These are phyloP conservation scores for Neurospora intermedia DNA, from an alignment of 495 filamentous ascomycete genomes.

Conservation along the genomic window DNA sequence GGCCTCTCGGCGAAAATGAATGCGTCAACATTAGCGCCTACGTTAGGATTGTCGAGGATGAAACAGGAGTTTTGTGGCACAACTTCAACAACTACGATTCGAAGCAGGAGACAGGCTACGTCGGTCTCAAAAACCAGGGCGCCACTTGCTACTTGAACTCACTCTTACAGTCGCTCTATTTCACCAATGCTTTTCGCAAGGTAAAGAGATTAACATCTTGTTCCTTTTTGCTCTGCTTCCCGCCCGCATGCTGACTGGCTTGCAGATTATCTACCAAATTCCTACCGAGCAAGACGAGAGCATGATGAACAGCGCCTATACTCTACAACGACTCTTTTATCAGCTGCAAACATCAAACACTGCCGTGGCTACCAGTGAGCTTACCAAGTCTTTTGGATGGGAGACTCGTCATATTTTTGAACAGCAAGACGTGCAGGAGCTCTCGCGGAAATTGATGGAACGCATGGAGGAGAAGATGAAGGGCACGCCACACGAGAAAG, in stretches of 20 bases:
- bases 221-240: background rate
- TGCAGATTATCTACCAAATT: constrained; percentile 90
- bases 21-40: constrained; percentile 83
- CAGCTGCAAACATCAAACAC: constrained; percentile 72
- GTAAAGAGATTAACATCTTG: constrained; percentile 29
- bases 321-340: constrained; percentile 88
- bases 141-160: constrained; percentile 99
- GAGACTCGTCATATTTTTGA: constrained; percentile 97
- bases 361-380: constrained; percentile 81
- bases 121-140: constrained; percentile 94
- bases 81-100: constrained; percentile 98
- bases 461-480: constrained; percentile 96
- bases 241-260: constrained; percentile 2
- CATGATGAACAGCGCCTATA: constrained; percentile 80
- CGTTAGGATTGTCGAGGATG: constrained; percentile 88
- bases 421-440: constrained; percentile 96
- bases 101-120: constrained; percentile 95
- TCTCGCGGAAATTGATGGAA: constrained; percentile 95
- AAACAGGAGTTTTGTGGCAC: constrained; percentile 98
- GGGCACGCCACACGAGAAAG: constrained; percentile 88
- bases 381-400: constrained; percentile 96
- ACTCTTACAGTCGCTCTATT: constrained; percentile 89
- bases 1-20: constrained; percentile 82
- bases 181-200: constrained; percentile 95
- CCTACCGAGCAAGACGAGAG: constrained; percentile 78